Conservation (phyloP, 352 stramenopile genomes). For the Pythium aquatile region DNA sequence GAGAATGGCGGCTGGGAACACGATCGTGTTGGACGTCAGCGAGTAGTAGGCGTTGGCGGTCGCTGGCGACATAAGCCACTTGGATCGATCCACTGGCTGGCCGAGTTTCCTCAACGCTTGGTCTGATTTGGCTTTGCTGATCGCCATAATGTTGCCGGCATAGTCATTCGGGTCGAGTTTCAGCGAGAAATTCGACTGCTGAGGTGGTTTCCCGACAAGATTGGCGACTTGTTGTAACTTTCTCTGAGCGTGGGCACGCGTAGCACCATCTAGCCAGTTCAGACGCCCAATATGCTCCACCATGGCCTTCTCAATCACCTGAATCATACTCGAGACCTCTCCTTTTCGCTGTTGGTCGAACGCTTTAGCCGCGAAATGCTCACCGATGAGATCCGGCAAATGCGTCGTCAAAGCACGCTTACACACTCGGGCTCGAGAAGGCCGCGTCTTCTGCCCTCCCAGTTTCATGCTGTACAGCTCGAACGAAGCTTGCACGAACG, state of each 20-base stretch:
- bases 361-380: conserved; percentile 79
- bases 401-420: conserved; percentile 31
- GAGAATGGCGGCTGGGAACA: conserved; percentile 93
- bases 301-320: conserved; percentile 77
- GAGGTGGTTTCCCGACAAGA: conserved; percentile 36
- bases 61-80: conserved; percentile 89
- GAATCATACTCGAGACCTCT: conserved; percentile 74
- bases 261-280: conserved; percentile 88
- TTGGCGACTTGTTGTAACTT: conserved; percentile 69
- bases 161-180: conserved; percentile 33
- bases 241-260: conserved; percentile 62
- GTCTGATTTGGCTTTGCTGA: conserved; percentile 30
- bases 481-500: conserved; percentile 85
- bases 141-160: conserved; percentile 50
- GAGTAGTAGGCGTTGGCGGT: conserved; percentile 89
- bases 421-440: conserved; percentile 60
- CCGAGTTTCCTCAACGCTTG: conserved; percentile 32
- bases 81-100: conserved; percentile 45
- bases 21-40: conserved; percentile 80
- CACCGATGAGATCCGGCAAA: conserved; percentile 52
- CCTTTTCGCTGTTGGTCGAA: conserved; percentile 71
- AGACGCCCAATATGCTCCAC: conserved; percentile 75
- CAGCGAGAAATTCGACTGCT: conserved; percentile 37
- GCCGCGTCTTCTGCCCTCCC: conserved; percentile 53
- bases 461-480: conserved; percentile 82